Evolutionary conservation across 805 yeast genomes (phyloP).

Genomic region (Candida cerambycidarum): DNA sequence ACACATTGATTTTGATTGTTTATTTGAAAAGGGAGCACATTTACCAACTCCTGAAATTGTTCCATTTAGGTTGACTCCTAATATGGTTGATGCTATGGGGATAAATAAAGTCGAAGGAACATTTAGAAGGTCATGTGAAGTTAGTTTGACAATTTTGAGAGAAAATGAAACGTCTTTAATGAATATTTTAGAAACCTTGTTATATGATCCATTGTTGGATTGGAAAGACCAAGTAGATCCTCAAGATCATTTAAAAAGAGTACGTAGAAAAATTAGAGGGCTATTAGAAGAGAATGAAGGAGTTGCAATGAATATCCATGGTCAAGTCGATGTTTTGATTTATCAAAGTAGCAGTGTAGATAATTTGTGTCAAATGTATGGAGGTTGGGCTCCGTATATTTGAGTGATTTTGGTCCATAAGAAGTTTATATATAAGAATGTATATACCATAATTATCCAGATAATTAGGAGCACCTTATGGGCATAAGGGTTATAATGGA

Average conservation of each 20-base stretch:
- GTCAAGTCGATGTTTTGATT: slow-evolving; percentile 87
- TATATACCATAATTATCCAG: background rate
- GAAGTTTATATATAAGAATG: no score
- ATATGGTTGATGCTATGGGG: slow-evolving; percentile 92
- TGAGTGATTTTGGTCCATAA: slow-evolving; percentile 10
- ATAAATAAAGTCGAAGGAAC: slow-evolving; percentile 86
- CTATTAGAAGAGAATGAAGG: slow-evolving; percentile 76
- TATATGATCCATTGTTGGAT: slow-evolving; percentile 89
- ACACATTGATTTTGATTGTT: slow-evolving; percentile 96
- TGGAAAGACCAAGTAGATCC: slow-evolving; percentile 60
- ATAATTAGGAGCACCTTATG: no score
- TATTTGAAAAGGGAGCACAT: slow-evolving; percentile 82
- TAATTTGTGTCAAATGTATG: slow-evolving; percentile 80
- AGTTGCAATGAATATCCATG: slow-evolving; percentile 83
- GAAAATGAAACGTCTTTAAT: slow-evolving; percentile 79
- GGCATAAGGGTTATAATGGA: slow-evolving; percentile 11
- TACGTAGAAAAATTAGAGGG: slow-evolving; percentile 82
- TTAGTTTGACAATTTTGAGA: slow-evolving; percentile 70
- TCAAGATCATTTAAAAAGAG: slow-evolving; percentile 65
- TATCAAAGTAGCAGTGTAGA: slow-evolving; percentile 75
- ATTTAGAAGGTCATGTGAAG: slow-evolving; percentile 82
- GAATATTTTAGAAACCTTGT: slow-evolving; percentile 88
- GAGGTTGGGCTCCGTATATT: slow-evolving; percentile 73
- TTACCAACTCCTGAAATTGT: slow-evolving; percentile 85
- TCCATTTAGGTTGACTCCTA: slow-evolving; percentile 89